A percentile compares a stretch with the other conserved stretches of the same genome.
These are phyloP conservation scores for Cordyceps cicadae DNA, from an alignment of 2,329 filamentous ascomycete species.

Conservation along the genomic window DNA sequence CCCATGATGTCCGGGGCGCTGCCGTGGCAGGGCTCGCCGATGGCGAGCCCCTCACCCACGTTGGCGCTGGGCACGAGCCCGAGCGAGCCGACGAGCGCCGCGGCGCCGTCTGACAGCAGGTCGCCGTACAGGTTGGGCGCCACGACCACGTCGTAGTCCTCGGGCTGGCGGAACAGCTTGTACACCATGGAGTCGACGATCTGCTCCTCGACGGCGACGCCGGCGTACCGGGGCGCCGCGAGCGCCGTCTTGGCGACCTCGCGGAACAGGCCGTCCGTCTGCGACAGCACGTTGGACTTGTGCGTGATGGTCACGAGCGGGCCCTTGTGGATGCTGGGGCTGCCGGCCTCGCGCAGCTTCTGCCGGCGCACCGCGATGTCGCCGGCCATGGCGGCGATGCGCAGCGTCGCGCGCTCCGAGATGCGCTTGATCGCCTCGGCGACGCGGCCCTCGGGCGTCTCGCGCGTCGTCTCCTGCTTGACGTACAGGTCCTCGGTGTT, in stretches of 20 bases:
- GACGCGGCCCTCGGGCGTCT: slow-evolving; percentile 66
- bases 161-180: slow-evolving; percentile 95
- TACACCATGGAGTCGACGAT: slow-evolving; percentile 99
- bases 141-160: slow-evolving; percentile 94
- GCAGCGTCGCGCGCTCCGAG: slow-evolving; percentile 70
- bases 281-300: slow-evolving; percentile 94
- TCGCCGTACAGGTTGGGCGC: slow-evolving; percentile 97
- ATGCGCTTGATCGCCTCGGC: slow-evolving; percentile 98
- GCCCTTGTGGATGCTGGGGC: slow-evolving; percentile 44
- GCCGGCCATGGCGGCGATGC: slow-evolving; percentile 88
- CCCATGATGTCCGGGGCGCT: slow-evolving; percentile 90
- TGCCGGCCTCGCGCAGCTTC: slow-evolving; percentile 58
- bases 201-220: slow-evolving; percentile 78
- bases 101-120: slow-evolving; percentile 90
- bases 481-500: slow-evolving; percentile 99
- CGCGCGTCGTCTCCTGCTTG: slow-evolving; percentile 85
- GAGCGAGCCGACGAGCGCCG: slow-evolving; percentile 83
- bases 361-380: slow-evolving; percentile 87
- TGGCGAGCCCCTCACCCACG: slow-evolving; percentile 87
- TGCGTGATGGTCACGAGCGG: slow-evolving; percentile 93
- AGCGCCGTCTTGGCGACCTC: slow-evolving; percentile 68
- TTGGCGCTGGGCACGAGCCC: slow-evolving; percentile 93
- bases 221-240: slow-evolving; percentile 52
- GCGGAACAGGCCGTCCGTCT: slow-evolving; percentile 95
- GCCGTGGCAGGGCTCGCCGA: slow-evolving; percentile 96